Evolutionary conservation across 106 monocot genomes (phyloP).

Genomic region (Acorus calamus): DNA sequence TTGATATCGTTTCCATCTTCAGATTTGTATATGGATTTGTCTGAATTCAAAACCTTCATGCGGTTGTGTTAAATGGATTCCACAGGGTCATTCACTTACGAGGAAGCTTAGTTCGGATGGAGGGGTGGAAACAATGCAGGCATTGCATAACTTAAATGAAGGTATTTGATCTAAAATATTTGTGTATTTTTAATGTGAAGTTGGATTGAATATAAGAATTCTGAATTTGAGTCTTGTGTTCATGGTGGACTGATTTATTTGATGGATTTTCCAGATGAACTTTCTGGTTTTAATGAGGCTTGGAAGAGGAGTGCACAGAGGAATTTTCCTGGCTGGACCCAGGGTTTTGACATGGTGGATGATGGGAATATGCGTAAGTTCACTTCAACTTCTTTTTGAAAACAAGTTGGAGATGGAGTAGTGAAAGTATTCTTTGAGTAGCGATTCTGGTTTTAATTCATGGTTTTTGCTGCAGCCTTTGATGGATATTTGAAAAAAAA

Average conservation of each 20-base stretch:
- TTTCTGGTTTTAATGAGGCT: conserved; percentile 48
- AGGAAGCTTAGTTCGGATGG: conserved; percentile 80
- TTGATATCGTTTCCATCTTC: too few relatives aligned
- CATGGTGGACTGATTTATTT: neutral
- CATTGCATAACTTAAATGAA: conserved; percentile 80
- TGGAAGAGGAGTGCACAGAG: conserved; percentile 68
- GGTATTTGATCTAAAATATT: conserved; percentile 17
- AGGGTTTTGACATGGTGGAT: conserved; percentile 24
- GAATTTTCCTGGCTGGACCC: conserved; percentile 62
- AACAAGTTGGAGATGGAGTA: too few relatives aligned
- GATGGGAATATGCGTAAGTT: conserved; percentile 40
- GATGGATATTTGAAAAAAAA: too few relatives aligned
- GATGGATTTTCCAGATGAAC: conserved; percentile 39
- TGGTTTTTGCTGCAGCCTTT: too few relatives aligned
- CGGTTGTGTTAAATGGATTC: conserved; percentile 2
- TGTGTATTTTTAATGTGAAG: neutral
- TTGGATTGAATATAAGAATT: neutral
- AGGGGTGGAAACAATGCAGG: conserved; percentile 60
- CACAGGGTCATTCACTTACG: conserved; percentile 77
- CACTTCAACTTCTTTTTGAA: neutral
- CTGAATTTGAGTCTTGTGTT: neutral
- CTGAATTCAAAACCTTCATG: neutral
- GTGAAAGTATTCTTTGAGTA: too few relatives aligned
- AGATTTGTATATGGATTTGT: neutral
- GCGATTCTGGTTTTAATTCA: too few relatives aligned